phyloP scores from a whole-genome alignment of 2,329 filamentous ascomycete species.

The Fusarium sp. region DNA sequence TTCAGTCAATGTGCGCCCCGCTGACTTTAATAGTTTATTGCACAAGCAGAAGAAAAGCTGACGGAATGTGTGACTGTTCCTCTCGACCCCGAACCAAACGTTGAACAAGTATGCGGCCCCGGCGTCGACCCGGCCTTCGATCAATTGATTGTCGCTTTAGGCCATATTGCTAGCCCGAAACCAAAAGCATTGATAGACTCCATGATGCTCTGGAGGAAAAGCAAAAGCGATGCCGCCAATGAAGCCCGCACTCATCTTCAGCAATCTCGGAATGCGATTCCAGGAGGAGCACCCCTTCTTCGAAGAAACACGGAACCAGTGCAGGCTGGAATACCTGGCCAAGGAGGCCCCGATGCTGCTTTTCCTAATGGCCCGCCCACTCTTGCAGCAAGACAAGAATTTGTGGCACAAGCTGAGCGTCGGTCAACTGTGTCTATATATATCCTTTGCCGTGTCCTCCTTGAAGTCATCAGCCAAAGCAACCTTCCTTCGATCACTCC shows the following conservation, averaged over 20 bases:
- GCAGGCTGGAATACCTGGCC: constrained; percentile 54
- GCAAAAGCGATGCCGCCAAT: constrained; percentile 89
- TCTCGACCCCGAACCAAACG: constrained; percentile 82
- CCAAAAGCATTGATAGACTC: constrained; percentile 96
- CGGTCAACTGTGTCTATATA: constrained; percentile 96
- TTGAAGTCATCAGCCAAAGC: constrained; percentile 94
- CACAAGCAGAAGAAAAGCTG: constrained; percentile 95
- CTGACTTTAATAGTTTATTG: constrained; percentile 75
- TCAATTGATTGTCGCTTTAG: constrained; percentile 90
- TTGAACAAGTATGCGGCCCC: constrained; percentile 91
- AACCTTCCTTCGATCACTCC: constrained; percentile 82
- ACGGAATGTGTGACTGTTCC: constrained; percentile 85
- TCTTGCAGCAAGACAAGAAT: constrained; percentile 71
- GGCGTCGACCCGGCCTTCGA: constrained; percentile 91
- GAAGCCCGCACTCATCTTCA: constrained; percentile 71
- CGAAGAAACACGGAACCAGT: constrained; percentile 81
- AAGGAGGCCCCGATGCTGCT: constrained; percentile 46
- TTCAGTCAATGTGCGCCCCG: neutral
- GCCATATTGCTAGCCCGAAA: constrained; percentile 93
- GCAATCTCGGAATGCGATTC: constrained; percentile 58
- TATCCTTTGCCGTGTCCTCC: constrained; percentile 90
- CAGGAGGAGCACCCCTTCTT: constrained; percentile 64
- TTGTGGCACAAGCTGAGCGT: constrained; percentile 83
- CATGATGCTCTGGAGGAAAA: constrained; percentile 98
- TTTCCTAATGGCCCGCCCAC: constrained; percentile 53